phyloP scores from a whole-genome alignment of 495 filamentous ascomycete species.

The Pseudomonodictys pantanalensis region DNA sequence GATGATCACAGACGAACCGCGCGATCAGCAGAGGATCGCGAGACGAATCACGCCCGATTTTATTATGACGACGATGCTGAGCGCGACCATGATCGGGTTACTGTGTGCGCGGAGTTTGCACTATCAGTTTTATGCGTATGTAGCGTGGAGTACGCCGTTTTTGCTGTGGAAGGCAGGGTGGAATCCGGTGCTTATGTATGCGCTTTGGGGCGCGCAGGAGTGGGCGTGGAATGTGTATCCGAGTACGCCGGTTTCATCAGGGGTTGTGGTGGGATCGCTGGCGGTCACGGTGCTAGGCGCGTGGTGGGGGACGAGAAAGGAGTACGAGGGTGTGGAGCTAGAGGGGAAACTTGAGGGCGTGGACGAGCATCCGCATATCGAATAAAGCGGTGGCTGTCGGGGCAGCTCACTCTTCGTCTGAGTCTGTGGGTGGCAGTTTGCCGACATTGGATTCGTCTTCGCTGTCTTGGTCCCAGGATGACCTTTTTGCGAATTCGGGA shows the following conservation, averaged over 20 bases:
- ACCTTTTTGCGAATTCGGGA: slow-evolving; percentile 68
- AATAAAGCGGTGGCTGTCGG: slow-evolving; percentile 25
- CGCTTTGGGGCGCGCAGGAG: slow-evolving; percentile 80
- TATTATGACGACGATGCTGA: slow-evolving; percentile 73
- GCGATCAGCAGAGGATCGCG: slow-evolving; percentile 54
- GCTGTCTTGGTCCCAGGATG: slow-evolving; percentile 54
- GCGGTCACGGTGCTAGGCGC: slow-evolving; percentile 60
- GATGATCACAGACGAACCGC: slow-evolving; percentile 50
- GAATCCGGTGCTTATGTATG: slow-evolving; percentile 68
- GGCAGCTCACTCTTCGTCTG: slow-evolving; percentile 54
- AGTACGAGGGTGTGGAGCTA: slow-evolving; percentile 31
- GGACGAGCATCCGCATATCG: slow-evolving; percentile 28
- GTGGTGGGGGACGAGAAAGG: slow-evolving; percentile 58
- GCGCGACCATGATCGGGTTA: slow-evolving; percentile 78
- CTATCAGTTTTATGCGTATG: slow-evolving; percentile 95
- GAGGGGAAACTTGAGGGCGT: slow-evolving; percentile 1
- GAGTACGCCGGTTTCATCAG: slow-evolving; percentile 78
- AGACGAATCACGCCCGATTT: slow-evolving; percentile 66
- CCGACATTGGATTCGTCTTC: slow-evolving; percentile 76
- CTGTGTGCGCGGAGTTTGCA: slow-evolving; percentile 89
- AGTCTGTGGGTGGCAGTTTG: slow-evolving; percentile 76
- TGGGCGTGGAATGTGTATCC: slow-evolving; percentile 97
- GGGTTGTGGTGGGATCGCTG: slow-evolving; percentile 69
- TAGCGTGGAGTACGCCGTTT: slow-evolving; percentile 88
- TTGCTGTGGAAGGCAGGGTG: slow-evolving; percentile 79